phyloP scores from a whole-genome alignment of 495 filamentous ascomycete genomes.

The Chaetomium fimeti region DNA sequence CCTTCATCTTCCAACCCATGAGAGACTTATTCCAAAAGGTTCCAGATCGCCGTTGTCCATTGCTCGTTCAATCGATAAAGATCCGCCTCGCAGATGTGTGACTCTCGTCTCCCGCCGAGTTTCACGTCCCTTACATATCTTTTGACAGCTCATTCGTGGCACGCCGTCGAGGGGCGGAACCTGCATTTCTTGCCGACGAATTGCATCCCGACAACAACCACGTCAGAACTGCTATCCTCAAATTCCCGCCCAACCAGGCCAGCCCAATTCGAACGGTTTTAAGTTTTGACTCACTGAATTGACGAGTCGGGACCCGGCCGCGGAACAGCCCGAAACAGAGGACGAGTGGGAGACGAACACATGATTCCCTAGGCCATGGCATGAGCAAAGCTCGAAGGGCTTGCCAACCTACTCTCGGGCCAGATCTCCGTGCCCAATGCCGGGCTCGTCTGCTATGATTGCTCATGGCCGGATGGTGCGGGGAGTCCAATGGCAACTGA shows the following conservation, averaged over 20 bases:
- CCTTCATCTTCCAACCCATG: background rate
- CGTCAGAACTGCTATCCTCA: background rate
- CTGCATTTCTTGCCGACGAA: constrained; percentile 22
- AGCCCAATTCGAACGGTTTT: constrained; percentile 21
- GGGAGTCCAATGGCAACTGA: constrained; percentile 17
- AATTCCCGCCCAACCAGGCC: constrained; percentile 32
- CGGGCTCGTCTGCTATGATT: constrained; percentile 12
- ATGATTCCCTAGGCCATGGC: constrained; percentile 31
- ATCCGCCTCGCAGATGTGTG: background rate
- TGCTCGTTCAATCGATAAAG: background rate
- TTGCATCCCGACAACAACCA: constrained; percentile 31
- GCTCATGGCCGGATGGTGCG: constrained; percentile 3
- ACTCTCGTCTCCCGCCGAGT: background rate
- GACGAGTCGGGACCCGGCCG: constrained; percentile 21
- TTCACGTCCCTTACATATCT: background rate
- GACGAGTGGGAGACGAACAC: constrained; percentile 36
- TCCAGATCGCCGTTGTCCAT: background rate
- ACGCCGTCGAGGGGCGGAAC: background rate
- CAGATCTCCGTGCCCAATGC: constrained; percentile 22
- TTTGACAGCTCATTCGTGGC: background rate
- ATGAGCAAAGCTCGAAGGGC: constrained; percentile 26
- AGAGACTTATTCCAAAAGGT: background rate
- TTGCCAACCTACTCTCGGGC: constrained; percentile 12
- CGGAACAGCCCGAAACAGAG: constrained; percentile 16
- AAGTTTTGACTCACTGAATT: background rate